phyloP scores from a whole-genome alignment of 768 basidiomycete genomes.

The Hirschioporus abietinus region DNA sequence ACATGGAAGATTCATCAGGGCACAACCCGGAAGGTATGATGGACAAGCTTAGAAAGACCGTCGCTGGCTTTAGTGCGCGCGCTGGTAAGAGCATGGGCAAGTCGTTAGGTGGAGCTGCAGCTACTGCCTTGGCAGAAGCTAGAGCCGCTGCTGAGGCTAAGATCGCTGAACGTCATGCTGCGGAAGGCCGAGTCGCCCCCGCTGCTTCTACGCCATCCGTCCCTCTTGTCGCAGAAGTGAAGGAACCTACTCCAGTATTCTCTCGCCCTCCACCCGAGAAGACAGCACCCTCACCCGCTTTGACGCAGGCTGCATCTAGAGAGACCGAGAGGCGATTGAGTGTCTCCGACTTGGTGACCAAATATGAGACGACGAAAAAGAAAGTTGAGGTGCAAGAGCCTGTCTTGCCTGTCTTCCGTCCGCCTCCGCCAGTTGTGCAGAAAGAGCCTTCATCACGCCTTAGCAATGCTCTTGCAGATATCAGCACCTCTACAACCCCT shows the following conservation, averaged over 20 bases:
- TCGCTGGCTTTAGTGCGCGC: conserved; percentile 59
- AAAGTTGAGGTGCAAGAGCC: conserved; percentile 17
- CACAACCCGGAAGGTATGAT: conserved; percentile 45
- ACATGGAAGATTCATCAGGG: conserved; percentile 10
- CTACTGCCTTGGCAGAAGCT: conserved; percentile 60
- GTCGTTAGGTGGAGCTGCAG: conserved; percentile 53
- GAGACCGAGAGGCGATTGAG: conserved; percentile 39
- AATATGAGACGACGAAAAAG: conserved; percentile 29
- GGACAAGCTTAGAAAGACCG: conserved; percentile 63
- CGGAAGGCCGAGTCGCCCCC: conserved; percentile 22
- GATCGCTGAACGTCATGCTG: conserved; percentile 58
- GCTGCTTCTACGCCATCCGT: background rate
- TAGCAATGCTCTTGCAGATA: conserved; percentile 12
- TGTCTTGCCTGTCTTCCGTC: too few species aligned
- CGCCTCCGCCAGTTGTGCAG: conserved; percentile 12
- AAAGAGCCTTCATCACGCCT: conserved; percentile 1
- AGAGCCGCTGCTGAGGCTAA: conserved; percentile 62
- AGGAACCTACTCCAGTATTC: background rate
- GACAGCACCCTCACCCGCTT: background rate
- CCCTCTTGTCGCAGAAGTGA: background rate
- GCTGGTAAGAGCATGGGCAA: conserved; percentile 54
- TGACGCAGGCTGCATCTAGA: conserved; percentile 7
- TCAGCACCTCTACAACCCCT: conserved; percentile 51
- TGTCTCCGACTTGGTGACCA: conserved; percentile 53
- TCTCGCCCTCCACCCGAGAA: background rate